These are phyloP conservation scores for Scutellaria baicalensis DNA, from an alignment of 257 asterid genomes.

Conservation along the genomic window DNA sequence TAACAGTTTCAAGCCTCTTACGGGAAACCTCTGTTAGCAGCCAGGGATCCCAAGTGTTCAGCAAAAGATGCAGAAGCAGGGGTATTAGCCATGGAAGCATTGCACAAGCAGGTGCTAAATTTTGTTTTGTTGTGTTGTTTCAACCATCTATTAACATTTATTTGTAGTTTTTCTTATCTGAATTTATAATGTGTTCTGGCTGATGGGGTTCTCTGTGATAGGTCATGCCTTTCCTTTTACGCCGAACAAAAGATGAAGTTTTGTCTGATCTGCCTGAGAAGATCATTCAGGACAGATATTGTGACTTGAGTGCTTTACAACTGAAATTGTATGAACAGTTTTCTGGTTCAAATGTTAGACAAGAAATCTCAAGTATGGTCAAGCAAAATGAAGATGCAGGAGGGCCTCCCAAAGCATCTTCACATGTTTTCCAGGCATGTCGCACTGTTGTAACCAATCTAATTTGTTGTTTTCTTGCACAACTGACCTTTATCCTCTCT, in stretches of 20 bases:
- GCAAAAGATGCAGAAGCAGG: slow-evolving; percentile 99
- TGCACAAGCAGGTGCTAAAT: slow-evolving; percentile 85
- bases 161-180: not conserved
- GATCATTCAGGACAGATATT: slow-evolving; percentile 96
- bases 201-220: slow-evolving; percentile 31
- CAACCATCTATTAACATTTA: not conserved
- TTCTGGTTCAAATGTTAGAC: slow-evolving; percentile 88
- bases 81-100: slow-evolving; percentile 96
- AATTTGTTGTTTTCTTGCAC: not conserved
- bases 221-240: slow-evolving; percentile 99
- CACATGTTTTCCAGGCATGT: slow-evolving; percentile 97
- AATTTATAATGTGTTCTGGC: not conserved
- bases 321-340: slow-evolving; percentile 83
- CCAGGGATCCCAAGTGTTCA: slow-evolving; percentile 95
- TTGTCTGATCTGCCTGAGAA: slow-evolving; percentile 96
- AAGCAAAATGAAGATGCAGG: slow-evolving; percentile 66
- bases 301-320: slow-evolving; percentile 94
- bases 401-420: slow-evolving; percentile 73
- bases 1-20: slow-evolving; percentile 90
- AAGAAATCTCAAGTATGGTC: slow-evolving; percentile 82
- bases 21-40: slow-evolving; percentile 90
- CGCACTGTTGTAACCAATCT: not conserved
- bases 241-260: slow-evolving; percentile 96
- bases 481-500: slow-evolving; percentile 13
- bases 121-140: not conserved